Conservation (phyloP, 768 basidiomycete genomes). For the Mycena capillaripes region DNA sequence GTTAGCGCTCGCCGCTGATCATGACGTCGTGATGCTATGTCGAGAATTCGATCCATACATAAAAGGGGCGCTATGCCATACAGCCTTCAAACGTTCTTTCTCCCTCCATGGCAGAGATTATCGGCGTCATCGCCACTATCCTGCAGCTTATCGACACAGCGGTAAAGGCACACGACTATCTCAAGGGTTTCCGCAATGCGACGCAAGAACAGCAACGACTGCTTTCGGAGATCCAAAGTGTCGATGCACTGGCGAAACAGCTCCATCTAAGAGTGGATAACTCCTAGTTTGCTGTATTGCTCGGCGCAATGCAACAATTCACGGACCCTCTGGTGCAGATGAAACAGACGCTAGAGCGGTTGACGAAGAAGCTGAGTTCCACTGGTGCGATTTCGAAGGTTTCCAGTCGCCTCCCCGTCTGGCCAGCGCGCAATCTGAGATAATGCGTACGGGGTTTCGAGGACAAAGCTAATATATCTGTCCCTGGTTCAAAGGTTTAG, state of each 20-base stretch:
- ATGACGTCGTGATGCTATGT: no score
- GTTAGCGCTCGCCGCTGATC: no score
- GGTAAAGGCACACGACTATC: background rate
- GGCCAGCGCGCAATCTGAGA: no score
- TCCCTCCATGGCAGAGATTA: background rate
- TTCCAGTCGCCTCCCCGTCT: background rate
- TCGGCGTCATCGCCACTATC: background rate
- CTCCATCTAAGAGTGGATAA: background rate
- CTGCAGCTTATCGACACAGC: background rate
- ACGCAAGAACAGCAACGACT: background rate
- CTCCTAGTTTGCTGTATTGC: background rate
- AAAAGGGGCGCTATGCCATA: no score
- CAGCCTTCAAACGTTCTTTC: background rate
- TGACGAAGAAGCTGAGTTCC: background rate
- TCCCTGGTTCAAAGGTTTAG: no score
- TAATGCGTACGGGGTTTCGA: no score
- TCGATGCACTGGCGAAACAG: background rate
- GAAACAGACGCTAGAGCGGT: background rate
- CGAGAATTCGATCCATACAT: no score
- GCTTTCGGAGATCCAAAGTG: background rate
- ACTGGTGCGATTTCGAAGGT: background rate
- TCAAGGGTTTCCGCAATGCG: background rate
- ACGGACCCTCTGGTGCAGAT: background rate
- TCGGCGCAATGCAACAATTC: background rate
- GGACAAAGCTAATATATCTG: no score